Evolutionary conservation across 345 rosid genomes (phyloP).

Genomic region (Erodium maritimum): DNA sequence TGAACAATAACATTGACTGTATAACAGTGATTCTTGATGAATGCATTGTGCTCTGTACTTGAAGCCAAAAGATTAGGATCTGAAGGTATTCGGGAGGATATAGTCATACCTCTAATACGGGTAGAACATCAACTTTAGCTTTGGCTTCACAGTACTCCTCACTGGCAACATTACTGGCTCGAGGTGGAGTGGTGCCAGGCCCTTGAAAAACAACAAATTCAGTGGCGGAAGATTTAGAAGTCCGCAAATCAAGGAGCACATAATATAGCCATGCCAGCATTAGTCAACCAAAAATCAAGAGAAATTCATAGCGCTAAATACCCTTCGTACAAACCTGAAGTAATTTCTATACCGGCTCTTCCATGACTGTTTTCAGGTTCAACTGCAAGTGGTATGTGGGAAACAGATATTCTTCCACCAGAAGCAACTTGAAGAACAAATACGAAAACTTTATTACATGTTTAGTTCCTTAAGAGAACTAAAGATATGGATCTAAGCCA

Average conservation of each 20-base stretch:
- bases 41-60: too few relatives aligned
- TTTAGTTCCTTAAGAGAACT: too few relatives aligned
- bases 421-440: conserved; percentile 14
- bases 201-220: conserved; percentile 24
- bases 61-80: too few relatives aligned
- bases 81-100: too few relatives aligned
- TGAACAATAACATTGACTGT: too few relatives aligned
- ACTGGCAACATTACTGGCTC: conserved; percentile 20
- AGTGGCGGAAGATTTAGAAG: neutral
- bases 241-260: neutral
- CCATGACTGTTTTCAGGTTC: conserved; percentile 34
- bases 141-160: conserved; percentile 21
- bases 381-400: conserved; percentile 17
- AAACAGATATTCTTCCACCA: conserved; percentile 25
- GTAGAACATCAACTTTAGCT: conserved; percentile 26
- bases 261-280: conserved; percentile 1
- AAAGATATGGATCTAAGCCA: conserved; percentile 13
- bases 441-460: too few relatives aligned
- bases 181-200: conserved; percentile 23
- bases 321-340: conserved; percentile 30
- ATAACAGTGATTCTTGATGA: too few relatives aligned
- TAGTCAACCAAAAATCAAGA: too few relatives aligned
- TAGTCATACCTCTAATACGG: conserved; percentile 40
- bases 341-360: conserved; percentile 24
- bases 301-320: neutral